phyloP scores from a whole-genome alignment of 805 yeast genomes.

The Starmerella apicola region DNA sequence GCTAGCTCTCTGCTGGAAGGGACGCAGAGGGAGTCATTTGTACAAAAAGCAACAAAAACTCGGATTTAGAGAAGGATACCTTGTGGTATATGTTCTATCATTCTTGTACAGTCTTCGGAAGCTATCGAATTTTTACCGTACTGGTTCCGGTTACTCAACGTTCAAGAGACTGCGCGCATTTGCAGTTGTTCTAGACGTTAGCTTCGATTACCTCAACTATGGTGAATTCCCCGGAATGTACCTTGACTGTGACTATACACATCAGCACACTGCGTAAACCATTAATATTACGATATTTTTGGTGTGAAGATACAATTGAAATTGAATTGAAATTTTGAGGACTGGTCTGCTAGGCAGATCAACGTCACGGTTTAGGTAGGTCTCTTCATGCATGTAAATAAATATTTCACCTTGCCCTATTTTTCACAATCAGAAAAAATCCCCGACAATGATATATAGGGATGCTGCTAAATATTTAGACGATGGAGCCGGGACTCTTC shows the following conservation, averaged over 20 bases:
- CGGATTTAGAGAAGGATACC: background rate
- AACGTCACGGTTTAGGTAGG: background rate
- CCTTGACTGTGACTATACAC: background rate
- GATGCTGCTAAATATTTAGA: slow-evolving; percentile 22
- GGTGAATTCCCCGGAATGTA: slow-evolving; percentile 6
- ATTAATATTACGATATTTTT: too few relatives aligned
- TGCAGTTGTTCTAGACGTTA: slow-evolving; percentile 2
- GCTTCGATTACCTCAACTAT: slow-evolving; percentile 5
- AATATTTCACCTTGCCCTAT: background rate
- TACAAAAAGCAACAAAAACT: background rate
- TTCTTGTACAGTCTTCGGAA: slow-evolving; percentile 10
- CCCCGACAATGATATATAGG: slow-evolving; percentile 19
- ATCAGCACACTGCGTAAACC: too few relatives aligned
- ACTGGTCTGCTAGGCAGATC: too few relatives aligned
- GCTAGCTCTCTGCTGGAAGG: slow-evolving; percentile 2
- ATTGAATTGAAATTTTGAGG: too few relatives aligned
- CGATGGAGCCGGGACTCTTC: slow-evolving; percentile 22
- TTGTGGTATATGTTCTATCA: slow-evolving; percentile 3
- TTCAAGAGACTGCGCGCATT: slow-evolving; percentile 6
- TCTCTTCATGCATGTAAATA: too few relatives aligned
- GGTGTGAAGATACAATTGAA: too few relatives aligned
- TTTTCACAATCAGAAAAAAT: background rate
- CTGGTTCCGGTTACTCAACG: slow-evolving; percentile 10
- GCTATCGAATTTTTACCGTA: slow-evolving; percentile 9
- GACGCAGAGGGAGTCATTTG: too few relatives aligned